Conservation (phyloP, 1,139 yeast species). For the Suhomyces kunorum region DNA sequence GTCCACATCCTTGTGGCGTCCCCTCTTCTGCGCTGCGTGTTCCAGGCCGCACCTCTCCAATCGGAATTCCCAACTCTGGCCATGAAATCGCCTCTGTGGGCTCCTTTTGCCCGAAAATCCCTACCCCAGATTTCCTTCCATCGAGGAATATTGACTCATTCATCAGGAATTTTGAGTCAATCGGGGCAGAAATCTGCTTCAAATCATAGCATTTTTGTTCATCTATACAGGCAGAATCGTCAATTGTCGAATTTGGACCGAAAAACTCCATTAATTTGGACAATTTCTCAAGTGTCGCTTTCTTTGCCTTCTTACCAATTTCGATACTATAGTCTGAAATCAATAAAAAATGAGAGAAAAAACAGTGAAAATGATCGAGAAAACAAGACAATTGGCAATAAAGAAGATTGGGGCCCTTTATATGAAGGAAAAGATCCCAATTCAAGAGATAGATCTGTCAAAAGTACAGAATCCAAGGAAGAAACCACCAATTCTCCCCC, state of each 20-base stretch:
- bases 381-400: neutral
- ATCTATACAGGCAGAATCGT: neutral
- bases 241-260: neutral
- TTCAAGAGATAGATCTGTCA: too few relatives aligned
- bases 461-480: too few relatives aligned
- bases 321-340: neutral
- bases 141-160: too few relatives aligned
- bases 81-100: neutral
- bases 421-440: too few relatives aligned
- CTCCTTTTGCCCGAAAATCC: neutral
- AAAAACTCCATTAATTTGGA: neutral
- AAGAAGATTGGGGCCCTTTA: too few relatives aligned
- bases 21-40: neutral
- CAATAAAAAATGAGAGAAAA: neutral
- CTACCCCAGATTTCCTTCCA: conserved; percentile 3
- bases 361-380: neutral
- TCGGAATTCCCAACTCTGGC: neutral
- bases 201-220: neutral
- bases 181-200: neutral
- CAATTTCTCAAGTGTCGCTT: neutral
- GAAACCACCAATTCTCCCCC: neutral
- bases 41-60: neutral
- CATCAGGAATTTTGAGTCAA: neutral
- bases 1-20: neutral
- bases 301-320: neutral